phyloP scores from a whole-genome alignment of 495 filamentous ascomycete species.

The Patellaria atrata region DNA sequence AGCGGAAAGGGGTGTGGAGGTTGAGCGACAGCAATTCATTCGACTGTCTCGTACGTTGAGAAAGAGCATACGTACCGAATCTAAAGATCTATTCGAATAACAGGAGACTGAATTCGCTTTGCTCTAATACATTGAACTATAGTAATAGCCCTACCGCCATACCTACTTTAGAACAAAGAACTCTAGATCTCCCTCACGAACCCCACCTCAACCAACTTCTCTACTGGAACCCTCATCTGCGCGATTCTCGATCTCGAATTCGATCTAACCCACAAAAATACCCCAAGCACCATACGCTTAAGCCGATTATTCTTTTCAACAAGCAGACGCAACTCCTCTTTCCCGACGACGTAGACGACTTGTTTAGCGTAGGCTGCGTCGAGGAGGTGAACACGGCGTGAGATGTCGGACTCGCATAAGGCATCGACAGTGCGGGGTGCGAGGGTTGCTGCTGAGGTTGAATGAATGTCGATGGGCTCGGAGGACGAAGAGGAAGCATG shows the following conservation, averaged over 20 bases:
- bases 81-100: too few relatives aligned
- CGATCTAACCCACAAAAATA: slow-evolving; percentile 56
- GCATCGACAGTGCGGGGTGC: slow-evolving; percentile 1
- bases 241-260: slow-evolving; percentile 30
- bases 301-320: slow-evolving; percentile 27
- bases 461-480: slow-evolving; percentile 11
- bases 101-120: too few relatives aligned
- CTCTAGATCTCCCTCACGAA: slow-evolving; percentile 28
- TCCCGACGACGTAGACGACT: slow-evolving; percentile 56
- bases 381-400: slow-evolving; percentile 29
- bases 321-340: slow-evolving; percentile 51
- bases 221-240: slow-evolving; percentile 19
- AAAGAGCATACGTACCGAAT: too few relatives aligned
- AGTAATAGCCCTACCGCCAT: too few relatives aligned
- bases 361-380: slow-evolving; percentile 45
- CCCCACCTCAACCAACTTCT: slow-evolving; percentile 25
- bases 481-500: not conserved
- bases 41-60: too few relatives aligned
- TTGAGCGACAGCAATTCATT: too few relatives aligned
- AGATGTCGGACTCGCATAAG: not conserved
- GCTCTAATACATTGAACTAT: too few relatives aligned
- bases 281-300: slow-evolving; percentile 34
- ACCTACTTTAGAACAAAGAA: too few relatives aligned
- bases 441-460: slow-evolving; percentile 5
- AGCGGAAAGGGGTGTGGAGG: too few relatives aligned